phyloP scores from a whole-genome alignment of 352 stramenopile genomes.

The Elongisporangium anandrum region DNA sequence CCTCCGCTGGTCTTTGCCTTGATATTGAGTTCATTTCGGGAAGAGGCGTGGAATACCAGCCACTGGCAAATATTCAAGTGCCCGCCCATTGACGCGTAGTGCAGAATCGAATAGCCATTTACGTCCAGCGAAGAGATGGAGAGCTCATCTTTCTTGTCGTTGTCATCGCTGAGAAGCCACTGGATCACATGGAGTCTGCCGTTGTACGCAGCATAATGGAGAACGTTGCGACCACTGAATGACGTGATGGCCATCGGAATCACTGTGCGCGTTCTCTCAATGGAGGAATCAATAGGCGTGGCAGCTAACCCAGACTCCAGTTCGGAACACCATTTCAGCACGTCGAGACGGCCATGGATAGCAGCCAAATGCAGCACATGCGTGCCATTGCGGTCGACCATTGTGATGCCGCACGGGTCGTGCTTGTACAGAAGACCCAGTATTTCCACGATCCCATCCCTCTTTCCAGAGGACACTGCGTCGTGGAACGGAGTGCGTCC shows the following conservation, averaged over 20 bases:
- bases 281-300: neutral
- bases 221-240: constrained; percentile 53
- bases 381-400: constrained; percentile 56
- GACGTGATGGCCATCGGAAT: constrained; percentile 41
- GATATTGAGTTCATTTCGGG: constrained; percentile 32
- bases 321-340: constrained; percentile 47
- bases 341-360: constrained; percentile 57
- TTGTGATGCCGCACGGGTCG: constrained; percentile 29
- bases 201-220: constrained; percentile 74
- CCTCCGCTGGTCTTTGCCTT: constrained; percentile 37
- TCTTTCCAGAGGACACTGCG: constrained; percentile 23
- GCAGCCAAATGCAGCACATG: constrained; percentile 62
- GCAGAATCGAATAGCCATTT: constrained; percentile 57
- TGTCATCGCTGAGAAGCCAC: constrained; percentile 34
- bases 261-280: constrained; percentile 1
- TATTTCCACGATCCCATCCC: constrained; percentile 24
- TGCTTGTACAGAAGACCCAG: constrained; percentile 50
- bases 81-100: constrained; percentile 62
- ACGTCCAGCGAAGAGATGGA: constrained; percentile 33
- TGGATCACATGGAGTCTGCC: constrained; percentile 37
- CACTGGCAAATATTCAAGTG: constrained; percentile 54
- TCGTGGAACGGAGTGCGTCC: constrained; percentile 62
- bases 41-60: constrained; percentile 45
- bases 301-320: constrained; percentile 13
- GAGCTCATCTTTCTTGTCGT: constrained; percentile 20